Conservation (phyloP, 208 protist genomes). For the Leishmania braziliensis region DNA sequence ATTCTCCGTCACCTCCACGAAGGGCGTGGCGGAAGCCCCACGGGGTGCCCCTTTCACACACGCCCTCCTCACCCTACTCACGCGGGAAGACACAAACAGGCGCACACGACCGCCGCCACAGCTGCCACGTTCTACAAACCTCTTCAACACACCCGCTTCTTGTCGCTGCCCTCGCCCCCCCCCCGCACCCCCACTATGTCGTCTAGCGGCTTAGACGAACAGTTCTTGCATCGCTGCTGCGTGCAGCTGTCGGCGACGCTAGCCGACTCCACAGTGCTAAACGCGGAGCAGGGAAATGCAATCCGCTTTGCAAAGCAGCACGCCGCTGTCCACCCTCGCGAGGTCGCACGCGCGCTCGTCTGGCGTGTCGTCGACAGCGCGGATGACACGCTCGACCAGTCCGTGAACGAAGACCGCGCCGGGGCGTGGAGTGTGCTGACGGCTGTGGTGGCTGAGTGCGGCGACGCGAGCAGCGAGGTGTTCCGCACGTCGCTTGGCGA, state of each 20-base stretch:
- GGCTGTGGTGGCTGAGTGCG: conserved; percentile 66
- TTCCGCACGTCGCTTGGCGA: conserved; percentile 63
- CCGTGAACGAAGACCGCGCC: conserved; percentile 51
- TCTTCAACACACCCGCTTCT: not conserved
- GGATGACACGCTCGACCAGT: conserved; percentile 37
- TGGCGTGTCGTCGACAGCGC: conserved; percentile 87
- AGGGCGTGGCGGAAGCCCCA: not conserved
- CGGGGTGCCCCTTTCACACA: not conserved
- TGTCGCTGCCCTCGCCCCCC: not conserved
- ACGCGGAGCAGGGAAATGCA: conserved; percentile 59
- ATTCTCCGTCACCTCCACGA: not conserved
- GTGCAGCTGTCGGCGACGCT: conserved; percentile 80
- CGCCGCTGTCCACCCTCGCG: conserved; percentile 52
- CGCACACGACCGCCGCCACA: not conserved
- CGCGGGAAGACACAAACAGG: conserved; percentile 5
- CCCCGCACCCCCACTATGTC: conserved; percentile 25
- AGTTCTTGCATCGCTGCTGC: conserved; percentile 84
- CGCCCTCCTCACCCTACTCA: not conserved
- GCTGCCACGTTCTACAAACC: not conserved
- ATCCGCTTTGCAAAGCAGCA: conserved; percentile 72
- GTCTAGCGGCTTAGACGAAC: conserved; percentile 41
- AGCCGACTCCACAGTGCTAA: conserved; percentile 41
- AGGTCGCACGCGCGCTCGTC: conserved; percentile 74
- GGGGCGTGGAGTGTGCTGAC: conserved; percentile 81
- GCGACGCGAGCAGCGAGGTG: conserved; percentile 47